phyloP scores from a whole-genome alignment of 345 rosid species.

The Aethionema arabicum region DNA sequence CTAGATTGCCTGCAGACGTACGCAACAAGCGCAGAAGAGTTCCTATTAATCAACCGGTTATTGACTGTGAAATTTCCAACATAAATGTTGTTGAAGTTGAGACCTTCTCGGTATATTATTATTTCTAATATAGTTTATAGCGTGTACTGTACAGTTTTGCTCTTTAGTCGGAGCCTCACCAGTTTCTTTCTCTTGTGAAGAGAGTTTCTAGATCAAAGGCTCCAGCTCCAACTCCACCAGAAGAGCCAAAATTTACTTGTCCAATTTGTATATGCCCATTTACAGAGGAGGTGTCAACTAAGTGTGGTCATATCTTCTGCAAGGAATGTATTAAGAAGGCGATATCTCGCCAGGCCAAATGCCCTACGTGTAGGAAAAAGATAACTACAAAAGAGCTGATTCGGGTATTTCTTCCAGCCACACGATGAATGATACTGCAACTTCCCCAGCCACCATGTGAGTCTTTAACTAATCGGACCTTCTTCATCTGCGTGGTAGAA shows the following conservation, averaged over 20 bases:
- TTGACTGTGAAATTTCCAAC: constrained; percentile 31
- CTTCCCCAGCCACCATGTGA: constrained; percentile 31
- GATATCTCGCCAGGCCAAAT: constrained; percentile 56
- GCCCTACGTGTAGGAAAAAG: constrained; percentile 94
- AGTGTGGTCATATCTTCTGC: constrained; percentile 98
- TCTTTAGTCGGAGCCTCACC: constrained; percentile 1
- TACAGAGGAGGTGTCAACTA: constrained; percentile 81
- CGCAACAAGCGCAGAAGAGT: constrained; percentile 33
- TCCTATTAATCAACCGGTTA: constrained; percentile 33
- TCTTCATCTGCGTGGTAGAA: background rate
- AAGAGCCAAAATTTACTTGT: constrained; percentile 80
- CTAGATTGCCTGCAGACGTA: constrained; percentile 25
- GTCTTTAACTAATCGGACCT: constrained; percentile 6
- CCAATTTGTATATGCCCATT: constrained; percentile 91
- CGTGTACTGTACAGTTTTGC: background rate
- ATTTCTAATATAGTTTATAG: background rate
- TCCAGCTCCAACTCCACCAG: constrained; percentile 55
- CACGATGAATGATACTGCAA: constrained; percentile 41
- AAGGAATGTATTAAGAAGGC: constrained; percentile 79
- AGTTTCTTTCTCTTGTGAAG: constrained; percentile 9
- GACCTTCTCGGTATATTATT: constrained; percentile 11
- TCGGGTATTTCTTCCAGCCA: constrained; percentile 91
- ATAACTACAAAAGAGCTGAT: constrained; percentile 64
- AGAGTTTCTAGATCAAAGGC: constrained; percentile 16
- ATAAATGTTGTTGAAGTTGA: constrained; percentile 7